Conservation (phyloP, 129 eudicot species). For the Cynara cardunculus region DNA sequence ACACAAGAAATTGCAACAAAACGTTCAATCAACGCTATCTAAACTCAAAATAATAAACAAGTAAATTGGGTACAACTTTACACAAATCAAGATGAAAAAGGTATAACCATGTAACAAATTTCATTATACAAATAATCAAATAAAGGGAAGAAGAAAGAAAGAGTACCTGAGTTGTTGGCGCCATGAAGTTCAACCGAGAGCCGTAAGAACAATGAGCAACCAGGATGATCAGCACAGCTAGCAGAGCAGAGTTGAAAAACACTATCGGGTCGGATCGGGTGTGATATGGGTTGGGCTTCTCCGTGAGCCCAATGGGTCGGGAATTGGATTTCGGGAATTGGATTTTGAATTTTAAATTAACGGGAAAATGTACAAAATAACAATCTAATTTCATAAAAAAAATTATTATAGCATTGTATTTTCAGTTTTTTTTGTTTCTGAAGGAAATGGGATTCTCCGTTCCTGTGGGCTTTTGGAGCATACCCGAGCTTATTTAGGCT, state of each 20-base stretch:
- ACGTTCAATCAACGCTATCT: neutral
- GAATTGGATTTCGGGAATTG: neutral
- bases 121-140: neutral
- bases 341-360: too few relatives aligned
- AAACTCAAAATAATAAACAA: conserved; percentile 11
- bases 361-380: too few relatives aligned
- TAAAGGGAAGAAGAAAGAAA: neutral
- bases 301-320: neutral
- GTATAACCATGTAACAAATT: neutral
- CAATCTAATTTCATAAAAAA: too few relatives aligned
- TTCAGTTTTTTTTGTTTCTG: too few relatives aligned
- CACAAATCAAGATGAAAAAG: conserved; percentile 2
- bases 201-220: neutral
- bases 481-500: too few relatives aligned
- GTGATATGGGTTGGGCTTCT: neutral
- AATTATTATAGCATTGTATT: too few relatives aligned
- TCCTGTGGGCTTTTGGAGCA: too few relatives aligned
- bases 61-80: neutral
- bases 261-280: conserved; percentile 10
- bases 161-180: conserved; percentile 35
- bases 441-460: too few relatives aligned
- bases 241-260: neutral
- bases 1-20: neutral
- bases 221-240: neutral
- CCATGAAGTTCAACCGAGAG: conserved; percentile 24